These are phyloP conservation scores for Naganishia sp. DNA, from an alignment of 1,284 basidiomycete species.

Conservation along the genomic window DNA sequence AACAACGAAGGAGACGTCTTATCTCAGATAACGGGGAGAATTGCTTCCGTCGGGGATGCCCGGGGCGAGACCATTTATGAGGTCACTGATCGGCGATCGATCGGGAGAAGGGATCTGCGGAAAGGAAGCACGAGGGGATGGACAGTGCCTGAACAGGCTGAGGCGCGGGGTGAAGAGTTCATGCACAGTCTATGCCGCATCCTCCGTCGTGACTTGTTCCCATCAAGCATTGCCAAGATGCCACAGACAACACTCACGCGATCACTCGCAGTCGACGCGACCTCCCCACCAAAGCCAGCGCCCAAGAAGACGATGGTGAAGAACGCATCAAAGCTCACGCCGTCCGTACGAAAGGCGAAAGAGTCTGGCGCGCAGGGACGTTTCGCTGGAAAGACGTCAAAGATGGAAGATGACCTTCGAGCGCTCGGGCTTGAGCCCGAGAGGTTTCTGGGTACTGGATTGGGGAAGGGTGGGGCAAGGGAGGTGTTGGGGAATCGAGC, in stretches of 20 bases:
- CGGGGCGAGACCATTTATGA: not conserved
- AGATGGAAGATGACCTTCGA: constrained; percentile 24
- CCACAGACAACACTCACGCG: constrained; percentile 28
- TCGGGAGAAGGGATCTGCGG: constrained; percentile 1
- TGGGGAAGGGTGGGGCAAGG: constrained; percentile 7
- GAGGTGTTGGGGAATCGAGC: constrained; percentile 15
- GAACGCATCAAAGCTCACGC: constrained; percentile 25
- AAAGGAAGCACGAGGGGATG: not conserved
- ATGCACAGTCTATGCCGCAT: not conserved
- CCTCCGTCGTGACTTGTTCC: not conserved
- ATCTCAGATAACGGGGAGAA: constrained; percentile 11
- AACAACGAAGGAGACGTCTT: not conserved
- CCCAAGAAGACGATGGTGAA: constrained; percentile 9
- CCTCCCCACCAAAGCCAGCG: not conserved
- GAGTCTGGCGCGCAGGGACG: constrained; percentile 23
- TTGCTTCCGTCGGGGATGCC: not conserved
- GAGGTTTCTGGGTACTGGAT: not conserved
- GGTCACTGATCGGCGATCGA: constrained; percentile 10
- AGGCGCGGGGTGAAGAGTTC: not conserved
- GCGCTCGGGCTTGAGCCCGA: constrained; percentile 7
- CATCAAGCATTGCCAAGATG: not conserved
- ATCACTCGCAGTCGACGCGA: constrained; percentile 17
- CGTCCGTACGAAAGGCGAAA: constrained; percentile 26
- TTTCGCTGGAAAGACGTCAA: constrained; percentile 8
- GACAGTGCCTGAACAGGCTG: not conserved